These are phyloP conservation scores for Colletotrichum endophyticum DNA, from an alignment of 2,329 filamentous ascomycete genomes.

Conservation along the genomic window DNA sequence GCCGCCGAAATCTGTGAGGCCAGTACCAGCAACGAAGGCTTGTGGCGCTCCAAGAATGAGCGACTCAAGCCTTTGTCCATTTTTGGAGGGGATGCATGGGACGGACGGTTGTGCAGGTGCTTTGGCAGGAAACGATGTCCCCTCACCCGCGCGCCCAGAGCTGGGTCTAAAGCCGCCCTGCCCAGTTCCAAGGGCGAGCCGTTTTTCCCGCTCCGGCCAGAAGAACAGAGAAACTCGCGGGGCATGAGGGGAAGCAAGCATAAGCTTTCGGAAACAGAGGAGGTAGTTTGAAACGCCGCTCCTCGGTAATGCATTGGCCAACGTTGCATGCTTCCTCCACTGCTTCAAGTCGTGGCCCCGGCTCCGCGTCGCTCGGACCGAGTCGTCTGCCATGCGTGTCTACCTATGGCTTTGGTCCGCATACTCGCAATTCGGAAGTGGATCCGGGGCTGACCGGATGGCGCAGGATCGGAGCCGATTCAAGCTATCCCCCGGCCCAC, in stretches of 20 bases:
- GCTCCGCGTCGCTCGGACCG: not conserved
- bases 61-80: constrained; percentile 2
- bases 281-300: not conserved
- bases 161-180: not conserved
- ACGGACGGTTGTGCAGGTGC: not conserved
- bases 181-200: not conserved
- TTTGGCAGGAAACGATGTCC: not conserved
- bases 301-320: not conserved
- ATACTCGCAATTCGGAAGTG: not conserved
- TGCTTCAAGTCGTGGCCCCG: not conserved
- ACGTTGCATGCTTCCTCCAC: not conserved
- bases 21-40: not conserved
- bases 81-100: not conserved
- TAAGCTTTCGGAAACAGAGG: constrained; percentile 10
- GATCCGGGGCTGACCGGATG: not conserved
- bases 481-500: not conserved
- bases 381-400: not conserved
- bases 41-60: constrained; percentile 9
- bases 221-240: not conserved
- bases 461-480: not conserved
- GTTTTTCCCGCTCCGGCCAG: not conserved
- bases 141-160: not conserved
- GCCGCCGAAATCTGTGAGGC: constrained; percentile 5
- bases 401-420: not conserved
- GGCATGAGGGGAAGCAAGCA: not conserved